Percentiles rank a stretch among this genome's conserved stretches.
phyloP scores from a whole-genome alignment of 2,329 filamentous ascomycete species.

The Cephalotrichum gorgonifer region DNA sequence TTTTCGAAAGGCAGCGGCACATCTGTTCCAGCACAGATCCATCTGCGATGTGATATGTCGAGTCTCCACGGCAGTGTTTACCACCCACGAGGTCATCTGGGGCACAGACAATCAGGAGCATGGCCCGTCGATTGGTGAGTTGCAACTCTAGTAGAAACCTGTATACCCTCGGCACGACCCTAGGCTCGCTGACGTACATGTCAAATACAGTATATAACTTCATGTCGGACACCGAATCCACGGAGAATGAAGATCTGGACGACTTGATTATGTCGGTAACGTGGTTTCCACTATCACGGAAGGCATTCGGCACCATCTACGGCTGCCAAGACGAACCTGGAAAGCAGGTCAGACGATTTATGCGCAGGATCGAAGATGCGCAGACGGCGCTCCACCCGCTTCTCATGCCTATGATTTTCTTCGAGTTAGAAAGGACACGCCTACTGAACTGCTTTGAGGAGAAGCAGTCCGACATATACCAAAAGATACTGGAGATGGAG shows the following conservation, averaged over 20 bases:
- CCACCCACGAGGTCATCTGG: not conserved
- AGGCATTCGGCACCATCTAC: not conserved
- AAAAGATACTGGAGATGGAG: not conserved
- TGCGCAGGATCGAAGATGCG: not conserved
- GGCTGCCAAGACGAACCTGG: not conserved
- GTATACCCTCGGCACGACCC: not conserved
- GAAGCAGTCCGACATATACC: not conserved
- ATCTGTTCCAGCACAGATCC: not conserved
- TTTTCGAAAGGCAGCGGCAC: not conserved
- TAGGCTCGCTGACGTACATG: not conserved
- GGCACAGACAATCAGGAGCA: not conserved
- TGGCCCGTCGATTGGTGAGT: conserved; percentile 1
- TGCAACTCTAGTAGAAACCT: not conserved
- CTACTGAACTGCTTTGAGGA: conserved; percentile 6
- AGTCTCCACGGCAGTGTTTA: not conserved
- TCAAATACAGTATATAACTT: not conserved
- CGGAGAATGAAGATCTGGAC: not conserved
- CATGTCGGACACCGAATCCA: not conserved
- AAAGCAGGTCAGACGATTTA: not conserved
- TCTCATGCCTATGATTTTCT: conserved; percentile 10
- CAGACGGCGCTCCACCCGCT: conserved; percentile 7
- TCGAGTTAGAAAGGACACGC: conserved; percentile 10
- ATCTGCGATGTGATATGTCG: not conserved
- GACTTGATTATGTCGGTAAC: conserved; percentile 4
- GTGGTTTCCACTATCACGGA: not conserved